Conservation (phyloP, 257 asterid genomes). For the Coffea eugenioides region DNA sequence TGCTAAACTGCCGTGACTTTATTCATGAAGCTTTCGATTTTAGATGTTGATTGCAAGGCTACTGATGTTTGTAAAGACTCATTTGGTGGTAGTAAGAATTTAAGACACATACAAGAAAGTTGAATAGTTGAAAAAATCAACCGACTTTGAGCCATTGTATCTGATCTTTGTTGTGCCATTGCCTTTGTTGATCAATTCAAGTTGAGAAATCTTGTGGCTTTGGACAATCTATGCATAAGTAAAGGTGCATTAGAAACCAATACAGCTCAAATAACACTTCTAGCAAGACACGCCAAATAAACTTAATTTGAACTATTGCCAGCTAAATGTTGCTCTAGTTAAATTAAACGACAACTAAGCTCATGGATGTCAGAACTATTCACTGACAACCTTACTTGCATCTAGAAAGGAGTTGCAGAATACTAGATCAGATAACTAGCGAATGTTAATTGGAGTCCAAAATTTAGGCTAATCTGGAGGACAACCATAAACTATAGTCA, state of each 20-base stretch:
- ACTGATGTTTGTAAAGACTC: neutral
- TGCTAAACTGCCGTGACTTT: no score
- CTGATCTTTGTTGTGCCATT: neutral
- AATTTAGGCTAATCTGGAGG: neutral
- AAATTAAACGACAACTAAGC: neutral
- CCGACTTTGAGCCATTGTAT: neutral
- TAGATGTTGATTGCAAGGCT: neutral
- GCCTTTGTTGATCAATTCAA: neutral
- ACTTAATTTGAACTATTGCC: conserved; percentile 32
- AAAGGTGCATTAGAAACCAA: conserved; percentile 29
- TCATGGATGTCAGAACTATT: neutral
- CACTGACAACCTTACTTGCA: neutral
- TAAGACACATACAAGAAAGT: neutral
- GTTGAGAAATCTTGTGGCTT: neutral
- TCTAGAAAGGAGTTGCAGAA: no score
- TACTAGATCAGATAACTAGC: no score
- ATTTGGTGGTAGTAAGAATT: neutral
- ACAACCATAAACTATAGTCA: no score
- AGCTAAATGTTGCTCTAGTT: conserved; percentile 14
- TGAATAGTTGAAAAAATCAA: neutral
- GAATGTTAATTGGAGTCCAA: no score
- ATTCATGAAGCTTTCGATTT: neutral
- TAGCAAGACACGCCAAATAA: conserved; percentile 39
- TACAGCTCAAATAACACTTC: conserved; percentile 41
- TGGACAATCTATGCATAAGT: neutral